Conservation (phyloP, 495 filamentous ascomycete species). For the Penicillium antarcticum region DNA sequence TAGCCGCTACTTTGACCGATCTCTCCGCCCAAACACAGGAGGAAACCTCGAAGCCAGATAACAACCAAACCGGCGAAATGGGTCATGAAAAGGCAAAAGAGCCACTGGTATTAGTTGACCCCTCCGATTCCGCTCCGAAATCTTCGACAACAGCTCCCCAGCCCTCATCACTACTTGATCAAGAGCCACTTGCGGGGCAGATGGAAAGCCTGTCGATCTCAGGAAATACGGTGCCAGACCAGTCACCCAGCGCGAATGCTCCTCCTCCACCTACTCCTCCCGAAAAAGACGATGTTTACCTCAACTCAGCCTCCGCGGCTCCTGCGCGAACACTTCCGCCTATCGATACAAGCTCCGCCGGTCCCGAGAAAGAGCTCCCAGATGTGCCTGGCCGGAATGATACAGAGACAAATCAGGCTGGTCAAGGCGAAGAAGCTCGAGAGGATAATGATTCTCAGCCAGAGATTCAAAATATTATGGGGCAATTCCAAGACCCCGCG, state of each 20-base stretch:
- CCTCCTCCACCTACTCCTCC: conserved; percentile 41
- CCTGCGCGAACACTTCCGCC: conserved; percentile 50
- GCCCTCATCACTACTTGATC: conserved; percentile 11
- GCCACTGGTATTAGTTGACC: background rate
- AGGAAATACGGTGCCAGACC: conserved; percentile 14
- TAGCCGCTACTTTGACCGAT: conserved; percentile 6
- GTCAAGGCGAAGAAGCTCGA: conserved; percentile 47
- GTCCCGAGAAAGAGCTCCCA: conserved; percentile 50
- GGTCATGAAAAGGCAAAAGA: conserved; percentile 6
- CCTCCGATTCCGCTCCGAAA: conserved; percentile 2
- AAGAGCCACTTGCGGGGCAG: conserved; percentile 27
- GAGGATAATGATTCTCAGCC: conserved; percentile 65
- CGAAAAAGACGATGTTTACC: conserved; percentile 53
- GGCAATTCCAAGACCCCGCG: conserved; percentile 67
- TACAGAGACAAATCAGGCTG: conserved; percentile 47
- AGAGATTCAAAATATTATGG: conserved; percentile 97
- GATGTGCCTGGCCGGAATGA: conserved; percentile 50
- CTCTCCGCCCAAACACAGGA: conserved; percentile 20
- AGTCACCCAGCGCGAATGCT: conserved; percentile 14
- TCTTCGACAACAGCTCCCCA: conserved; percentile 4
- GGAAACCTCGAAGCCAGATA: conserved; percentile 13
- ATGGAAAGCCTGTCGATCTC: conserved; percentile 38
- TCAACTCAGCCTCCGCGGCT: conserved; percentile 62
- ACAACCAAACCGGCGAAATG: conserved; percentile 12
- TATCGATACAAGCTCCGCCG: conserved; percentile 41